Conservation (phyloP, 164 flowering plant species). For the Cinnamomum chago region DNA sequence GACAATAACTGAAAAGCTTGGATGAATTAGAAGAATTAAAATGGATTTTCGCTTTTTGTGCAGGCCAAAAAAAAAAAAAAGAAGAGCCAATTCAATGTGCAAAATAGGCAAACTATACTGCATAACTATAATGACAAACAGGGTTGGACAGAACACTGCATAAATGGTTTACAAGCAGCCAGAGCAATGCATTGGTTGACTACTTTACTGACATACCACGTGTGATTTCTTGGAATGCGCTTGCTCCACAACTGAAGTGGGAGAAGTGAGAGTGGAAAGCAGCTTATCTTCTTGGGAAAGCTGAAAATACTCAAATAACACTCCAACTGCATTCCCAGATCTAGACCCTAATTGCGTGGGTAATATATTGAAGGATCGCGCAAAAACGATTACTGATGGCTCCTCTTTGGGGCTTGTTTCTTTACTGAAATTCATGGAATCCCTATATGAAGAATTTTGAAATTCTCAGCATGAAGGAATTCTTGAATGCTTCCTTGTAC, state of each 20-base stretch:
- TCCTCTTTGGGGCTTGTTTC: no score
- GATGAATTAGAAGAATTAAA: conserved; percentile 14
- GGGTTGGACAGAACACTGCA: conserved; percentile 22
- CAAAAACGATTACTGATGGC: no score
- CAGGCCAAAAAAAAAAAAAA: conserved; percentile 6
- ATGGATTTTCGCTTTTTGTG: no score
- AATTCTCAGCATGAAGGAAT: no score
- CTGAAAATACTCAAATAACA: conserved; percentile 35
- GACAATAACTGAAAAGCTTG: conserved; percentile 31
- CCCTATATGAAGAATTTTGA: no score
- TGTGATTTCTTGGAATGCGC: conserved; percentile 23
- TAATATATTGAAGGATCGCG: conserved; percentile 44
- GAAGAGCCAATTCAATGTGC: conserved; percentile 63
- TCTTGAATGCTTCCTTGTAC: no score
- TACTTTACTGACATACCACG: conserved; percentile 42
- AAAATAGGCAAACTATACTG: conserved; percentile 38
- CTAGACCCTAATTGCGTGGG: conserved; percentile 23
- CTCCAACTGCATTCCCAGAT: conserved; percentile 16
- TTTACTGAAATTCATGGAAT: no score
- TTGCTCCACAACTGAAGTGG: conserved; percentile 27
- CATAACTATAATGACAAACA: conserved; percentile 9
- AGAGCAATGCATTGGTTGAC: conserved; percentile 42
- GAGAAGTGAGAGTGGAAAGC: conserved; percentile 30
- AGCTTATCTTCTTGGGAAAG: conserved; percentile 37
- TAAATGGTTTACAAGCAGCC: conserved; percentile 21